Evolutionary conservation across 1,284 basidiomycete species (phyloP).

Genomic region (Rhodotorula sp.): DNA sequence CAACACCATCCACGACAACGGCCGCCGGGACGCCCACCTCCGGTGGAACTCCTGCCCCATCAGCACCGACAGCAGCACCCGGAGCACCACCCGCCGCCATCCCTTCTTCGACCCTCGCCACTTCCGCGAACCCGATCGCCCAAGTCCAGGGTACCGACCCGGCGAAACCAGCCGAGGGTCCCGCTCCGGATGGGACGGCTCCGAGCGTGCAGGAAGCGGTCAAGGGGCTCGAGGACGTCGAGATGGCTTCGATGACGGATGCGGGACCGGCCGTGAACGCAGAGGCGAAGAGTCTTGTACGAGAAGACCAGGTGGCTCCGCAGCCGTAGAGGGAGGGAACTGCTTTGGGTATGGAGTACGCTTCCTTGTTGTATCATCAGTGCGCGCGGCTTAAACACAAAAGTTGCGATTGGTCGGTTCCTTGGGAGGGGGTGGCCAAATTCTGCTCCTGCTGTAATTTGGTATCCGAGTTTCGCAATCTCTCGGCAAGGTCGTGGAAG

Average conservation of each 20-base stretch:
- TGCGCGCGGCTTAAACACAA: neutral
- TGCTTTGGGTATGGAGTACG: neutral
- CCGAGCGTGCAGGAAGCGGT: constrained; percentile 13
- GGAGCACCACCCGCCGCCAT: neutral
- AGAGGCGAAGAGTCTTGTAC: constrained; percentile 20
- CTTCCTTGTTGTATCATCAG: neutral
- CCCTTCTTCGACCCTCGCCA: neutral
- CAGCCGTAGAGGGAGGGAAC: neutral
- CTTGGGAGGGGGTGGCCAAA: too few species aligned
- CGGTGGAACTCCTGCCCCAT: neutral
- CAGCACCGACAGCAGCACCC: neutral
- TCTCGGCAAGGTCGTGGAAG: too few species aligned
- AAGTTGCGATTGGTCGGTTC: neutral
- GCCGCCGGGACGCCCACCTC: neutral
- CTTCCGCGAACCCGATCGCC: constrained; percentile 1
- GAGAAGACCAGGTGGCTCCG: constrained; percentile 1
- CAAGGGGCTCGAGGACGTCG: constrained; percentile 12
- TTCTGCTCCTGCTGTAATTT: too few species aligned
- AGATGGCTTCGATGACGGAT: neutral
- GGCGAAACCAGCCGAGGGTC: constrained; percentile 10
- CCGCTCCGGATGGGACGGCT: neutral
- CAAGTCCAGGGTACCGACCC: constrained; percentile 5
- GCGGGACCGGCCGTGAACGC: constrained; percentile 13
- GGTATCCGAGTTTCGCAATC: neutral
- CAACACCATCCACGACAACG: neutral